Base-by-base conservation (phyloP, 768 basidiomycete genomes). In the Auricularia cornea region DNA sequence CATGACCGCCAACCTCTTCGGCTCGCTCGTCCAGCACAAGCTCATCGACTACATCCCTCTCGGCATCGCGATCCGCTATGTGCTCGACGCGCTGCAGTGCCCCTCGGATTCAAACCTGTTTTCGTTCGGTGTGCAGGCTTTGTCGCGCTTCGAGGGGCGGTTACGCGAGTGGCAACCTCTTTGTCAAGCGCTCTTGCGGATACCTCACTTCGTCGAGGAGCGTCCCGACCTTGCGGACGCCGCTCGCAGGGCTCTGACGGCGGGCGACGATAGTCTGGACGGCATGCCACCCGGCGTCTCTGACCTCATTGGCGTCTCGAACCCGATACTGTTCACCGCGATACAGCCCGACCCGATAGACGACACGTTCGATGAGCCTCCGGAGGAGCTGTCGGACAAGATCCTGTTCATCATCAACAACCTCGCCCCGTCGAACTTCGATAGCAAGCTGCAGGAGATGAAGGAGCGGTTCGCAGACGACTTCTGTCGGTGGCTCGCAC, bases 331-430 rank as follows among this genome's bases (percentile, higher is more conserved):
- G 59, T 97, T 97, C 77, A 86, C 80, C 5, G 81, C 94, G 32
- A 90, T 96, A 52, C 86, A 83, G 64, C 85, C 89, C 12, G 92
- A 94, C 69, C 67, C 70, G 10, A 72, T 88, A 48, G 83, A 86
- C n/a, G 84, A 84, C 56, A 79, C 88, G 20, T 70, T 77, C 26
- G 79, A 83, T 54, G 73, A 79, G 60, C 97, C 97, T 3, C 83
- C 89, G 3, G 92, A 97, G 73, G 92, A 92, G 68, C 74, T 89
- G 40, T 92, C 92, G 31, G 97, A 99, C 79, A 88, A 86, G 65
- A 94, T 99, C 67, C 79, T 98, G 57, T 99, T 99, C 80, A 96
- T 98, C 69, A 87, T 99, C 75, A 99, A 99, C 78, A 98, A 99
- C 68, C 83, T 99, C 63, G 94, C 96, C 0, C 91, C 93, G 11